phyloP scores from a whole-genome alignment of 495 filamentous ascomycete species.

The Hyaloscypha bicolor region DNA sequence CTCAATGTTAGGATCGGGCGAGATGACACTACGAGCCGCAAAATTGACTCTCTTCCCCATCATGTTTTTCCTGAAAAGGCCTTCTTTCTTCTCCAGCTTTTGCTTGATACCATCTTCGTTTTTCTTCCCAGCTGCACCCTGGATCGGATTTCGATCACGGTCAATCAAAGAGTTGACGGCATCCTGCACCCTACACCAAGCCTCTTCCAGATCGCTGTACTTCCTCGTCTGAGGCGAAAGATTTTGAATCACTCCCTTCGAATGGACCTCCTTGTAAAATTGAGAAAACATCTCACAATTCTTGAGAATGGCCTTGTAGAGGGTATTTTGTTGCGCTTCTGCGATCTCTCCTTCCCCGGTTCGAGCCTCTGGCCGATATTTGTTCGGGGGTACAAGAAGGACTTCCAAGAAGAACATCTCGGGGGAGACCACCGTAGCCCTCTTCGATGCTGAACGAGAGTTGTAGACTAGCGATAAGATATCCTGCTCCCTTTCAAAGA shows the following conservation, averaged over 20 bases:
- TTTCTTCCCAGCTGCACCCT: conserved; percentile 67
- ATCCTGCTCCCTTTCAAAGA: conserved; percentile 87
- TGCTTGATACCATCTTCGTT: conserved; percentile 94
- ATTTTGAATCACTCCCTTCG: conserved; percentile 36
- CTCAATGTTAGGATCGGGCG: conserved; percentile 97
- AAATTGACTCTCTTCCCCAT: conserved; percentile 99
- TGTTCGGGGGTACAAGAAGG: conserved; percentile 87
- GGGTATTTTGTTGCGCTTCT: conserved; percentile 82
- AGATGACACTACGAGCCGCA: conserved; percentile 96
- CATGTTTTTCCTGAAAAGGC: conserved; percentile 98
- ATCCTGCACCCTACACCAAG: conserved; percentile 83
- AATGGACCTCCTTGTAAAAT: conserved; percentile 71
- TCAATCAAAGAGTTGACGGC: conserved; percentile 90
- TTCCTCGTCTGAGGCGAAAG: conserved; percentile 43
- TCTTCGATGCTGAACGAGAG: conserved; percentile 59
- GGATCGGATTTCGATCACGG: conserved; percentile 76
- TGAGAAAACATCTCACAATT: conserved; percentile 69
- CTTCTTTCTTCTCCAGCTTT: conserved; percentile 97
- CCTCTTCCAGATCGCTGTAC: conserved; percentile 65
- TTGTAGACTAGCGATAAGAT: conserved; percentile 82
- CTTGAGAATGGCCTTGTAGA: conserved; percentile 79
- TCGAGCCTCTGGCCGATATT: conserved; percentile 84
- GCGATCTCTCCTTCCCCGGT: conserved; percentile 76
- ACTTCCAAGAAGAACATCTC: conserved; percentile 93
- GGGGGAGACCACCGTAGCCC: conserved; percentile 54